Conservation (phyloP, 306 rosid species). For the Sicyos baderoa region DNA sequence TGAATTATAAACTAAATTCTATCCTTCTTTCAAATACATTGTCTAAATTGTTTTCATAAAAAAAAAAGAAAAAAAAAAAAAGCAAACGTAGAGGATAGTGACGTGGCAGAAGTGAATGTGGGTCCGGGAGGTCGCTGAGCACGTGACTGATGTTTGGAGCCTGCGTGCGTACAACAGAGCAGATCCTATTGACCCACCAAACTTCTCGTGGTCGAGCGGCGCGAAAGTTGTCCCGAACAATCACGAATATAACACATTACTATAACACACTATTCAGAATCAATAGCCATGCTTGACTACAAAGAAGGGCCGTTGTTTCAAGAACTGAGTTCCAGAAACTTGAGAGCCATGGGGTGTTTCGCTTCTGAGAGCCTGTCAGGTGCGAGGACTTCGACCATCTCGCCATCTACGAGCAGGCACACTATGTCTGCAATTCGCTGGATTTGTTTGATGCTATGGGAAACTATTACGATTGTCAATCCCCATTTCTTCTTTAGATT, state of each 20-base stretch:
- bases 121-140: background rate
- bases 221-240: no score
- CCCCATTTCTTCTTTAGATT: slow-evolving; percentile 67
- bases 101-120: slow-evolving; percentile 1
- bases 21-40: no score
- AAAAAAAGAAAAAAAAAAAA: no score
- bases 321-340: slow-evolving; percentile 73
- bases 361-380: slow-evolving; percentile 57
- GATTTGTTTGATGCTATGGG: slow-evolving; percentile 87
- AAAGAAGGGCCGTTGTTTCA: no score
- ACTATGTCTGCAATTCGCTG: slow-evolving; percentile 80
- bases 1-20: no score
- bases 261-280: background rate
- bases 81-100: no score
- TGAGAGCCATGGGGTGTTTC: slow-evolving; percentile 75
- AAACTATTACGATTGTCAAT: slow-evolving; percentile 71
- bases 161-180: slow-evolving; percentile 13
- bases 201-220: no score
- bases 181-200: no score
- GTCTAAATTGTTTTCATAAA: no score
- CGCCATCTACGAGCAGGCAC: slow-evolving; percentile 79
- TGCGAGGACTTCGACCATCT: slow-evolving; percentile 61
- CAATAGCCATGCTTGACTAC: background rate
- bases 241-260: no score
- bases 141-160: slow-evolving; percentile 16